phyloP scores from a whole-genome alignment of 768 basidiomycete genomes.

The Leucosporidium creatinivorum region DNA sequence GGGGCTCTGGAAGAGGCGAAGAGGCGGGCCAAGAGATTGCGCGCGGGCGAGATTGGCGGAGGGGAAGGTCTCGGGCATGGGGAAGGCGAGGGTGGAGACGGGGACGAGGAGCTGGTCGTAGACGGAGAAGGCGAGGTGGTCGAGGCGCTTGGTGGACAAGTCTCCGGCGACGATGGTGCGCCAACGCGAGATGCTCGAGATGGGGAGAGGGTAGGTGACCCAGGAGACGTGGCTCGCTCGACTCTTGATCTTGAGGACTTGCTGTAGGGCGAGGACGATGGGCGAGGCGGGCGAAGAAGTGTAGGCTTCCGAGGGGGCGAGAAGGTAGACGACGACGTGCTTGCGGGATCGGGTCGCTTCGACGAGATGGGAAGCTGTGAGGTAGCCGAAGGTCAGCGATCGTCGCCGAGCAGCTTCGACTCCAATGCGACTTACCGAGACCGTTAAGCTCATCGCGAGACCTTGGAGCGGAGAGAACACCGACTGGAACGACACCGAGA shows the following conservation, averaged over 20 bases:
- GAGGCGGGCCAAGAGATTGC: background rate
- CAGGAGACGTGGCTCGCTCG: background rate
- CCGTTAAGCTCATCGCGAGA: conserved; percentile 13
- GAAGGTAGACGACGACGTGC: conserved; percentile 25
- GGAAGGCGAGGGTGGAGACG: conserved; percentile 15
- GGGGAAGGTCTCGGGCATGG: conserved; percentile 29
- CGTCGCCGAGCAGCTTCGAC: background rate
- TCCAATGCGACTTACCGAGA: conserved; percentile 8
- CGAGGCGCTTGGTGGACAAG: background rate
- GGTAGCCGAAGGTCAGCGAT: background rate
- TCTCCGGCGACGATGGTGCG: background rate
- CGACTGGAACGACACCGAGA: conserved; percentile 7
- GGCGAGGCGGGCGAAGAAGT: conserved; percentile 6
- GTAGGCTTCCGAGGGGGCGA: conserved; percentile 1
- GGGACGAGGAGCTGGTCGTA: conserved; percentile 27
- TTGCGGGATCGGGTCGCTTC: conserved; percentile 10
- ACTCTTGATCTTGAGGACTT: conserved; percentile 5
- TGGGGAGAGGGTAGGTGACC: conserved; percentile 8
- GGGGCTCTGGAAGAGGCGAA: conserved; percentile 21
- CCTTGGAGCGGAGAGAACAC: background rate
- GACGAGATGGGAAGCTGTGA: conserved; percentile 1
- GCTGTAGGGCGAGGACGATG: conserved; percentile 15
- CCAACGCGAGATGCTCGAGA: conserved; percentile 1
- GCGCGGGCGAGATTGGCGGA: background rate
- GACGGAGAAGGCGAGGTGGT: conserved; percentile 15